Base-by-base conservation (phyloP, 169 alveolate genomes). In the Cryptosporidium ubiquitum region DNA sequence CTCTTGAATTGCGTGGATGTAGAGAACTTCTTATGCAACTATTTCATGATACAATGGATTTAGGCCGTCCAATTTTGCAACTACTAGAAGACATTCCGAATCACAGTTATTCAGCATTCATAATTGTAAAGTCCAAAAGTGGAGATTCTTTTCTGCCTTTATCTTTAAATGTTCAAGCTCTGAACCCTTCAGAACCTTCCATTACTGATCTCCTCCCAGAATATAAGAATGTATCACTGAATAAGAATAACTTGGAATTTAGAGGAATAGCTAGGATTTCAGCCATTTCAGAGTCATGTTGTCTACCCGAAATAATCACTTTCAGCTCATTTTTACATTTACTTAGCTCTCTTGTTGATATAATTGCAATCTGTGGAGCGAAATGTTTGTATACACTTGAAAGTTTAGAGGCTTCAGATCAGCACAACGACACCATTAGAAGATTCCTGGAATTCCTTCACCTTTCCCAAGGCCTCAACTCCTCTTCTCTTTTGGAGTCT, bases 11-110 rank as follows among this genome's bases (percentile, higher is more conserved):
- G 2, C 57, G 47, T 20, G 75, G 79, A 20, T 47, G 68, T 12
- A 79, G 89, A 64, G 89, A 79, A 79, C 35, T 79, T 10, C 75
- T 79, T 44, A 58, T 64, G 58, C 89, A 79, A 33, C 68, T 79
- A 10, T 66, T 79, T 39, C 89, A 79, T 42, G 89, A 79, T 49
- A 58, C 75, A 12, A 79, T 79, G 89, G 89, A 79, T 49, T 64
- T 79, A 61, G 73, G 89, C 10, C 68, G 89, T 12, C 89, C 89
- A n/a, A 42, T 79, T n/a, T n/a, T 79, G 42, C 89, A 79, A 64
- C 89, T 79, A 60, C 37, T 79, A 51, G 89, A 79, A 26, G 89
- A 79, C 39, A 31, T 79, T 26, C 89, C 89, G 31, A 79, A 79
- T 31, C 89, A 79, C 75, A 61, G 68, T 9, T 61, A 79, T 42